Evolutionary conservation across 2,329 filamentous ascomycete genomes (phyloP).

Genomic region (Calonectria naviculata): DNA sequence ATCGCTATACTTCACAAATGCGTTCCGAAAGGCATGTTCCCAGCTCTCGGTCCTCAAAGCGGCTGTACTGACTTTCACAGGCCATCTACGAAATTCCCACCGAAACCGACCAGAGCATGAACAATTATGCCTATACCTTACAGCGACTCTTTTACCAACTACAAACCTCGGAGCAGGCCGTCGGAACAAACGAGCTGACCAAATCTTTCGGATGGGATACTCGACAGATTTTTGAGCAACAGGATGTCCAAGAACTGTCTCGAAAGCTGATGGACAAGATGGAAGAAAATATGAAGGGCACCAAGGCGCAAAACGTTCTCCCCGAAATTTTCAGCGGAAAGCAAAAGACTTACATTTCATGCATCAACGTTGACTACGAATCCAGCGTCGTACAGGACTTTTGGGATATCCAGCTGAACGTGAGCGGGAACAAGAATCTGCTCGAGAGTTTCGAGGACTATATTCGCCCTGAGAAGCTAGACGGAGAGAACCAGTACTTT

Average conservation of each 20-base stretch:
- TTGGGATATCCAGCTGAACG: conserved; percentile 98
- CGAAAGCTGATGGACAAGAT: conserved; percentile 97
- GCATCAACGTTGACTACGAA: conserved; percentile 98
- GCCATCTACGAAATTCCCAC: conserved; percentile 98
- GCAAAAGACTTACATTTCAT: conserved; percentile 98
- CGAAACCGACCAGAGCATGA: conserved; percentile 80
- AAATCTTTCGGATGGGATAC: conserved; percentile 99
- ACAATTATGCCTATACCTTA: conserved; percentile 92
- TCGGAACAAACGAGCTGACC: conserved; percentile 92
- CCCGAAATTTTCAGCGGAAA: conserved; percentile 96
- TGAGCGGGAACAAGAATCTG: conserved; percentile 91
- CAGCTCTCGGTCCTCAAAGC: neutral
- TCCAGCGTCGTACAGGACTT: conserved; percentile 96
- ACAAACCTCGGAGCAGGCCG: conserved; percentile 85
- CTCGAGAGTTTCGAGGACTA: conserved; percentile 97
- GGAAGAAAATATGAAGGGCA: conserved; percentile 98
- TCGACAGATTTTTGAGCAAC: conserved; percentile 97
- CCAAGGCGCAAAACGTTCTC: conserved; percentile 87
- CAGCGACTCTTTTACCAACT: conserved; percentile 96
- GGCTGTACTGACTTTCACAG: conserved; percentile 53
- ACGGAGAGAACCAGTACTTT: conserved; percentile 98
- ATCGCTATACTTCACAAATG: conserved; percentile 88
- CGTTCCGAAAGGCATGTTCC: conserved; percentile 83
- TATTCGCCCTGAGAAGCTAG: conserved; percentile 94
- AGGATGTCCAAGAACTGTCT: conserved; percentile 97